phyloP scores from a whole-genome alignment of 148 eudicot genomes.

The Cornus suecica region DNA sequence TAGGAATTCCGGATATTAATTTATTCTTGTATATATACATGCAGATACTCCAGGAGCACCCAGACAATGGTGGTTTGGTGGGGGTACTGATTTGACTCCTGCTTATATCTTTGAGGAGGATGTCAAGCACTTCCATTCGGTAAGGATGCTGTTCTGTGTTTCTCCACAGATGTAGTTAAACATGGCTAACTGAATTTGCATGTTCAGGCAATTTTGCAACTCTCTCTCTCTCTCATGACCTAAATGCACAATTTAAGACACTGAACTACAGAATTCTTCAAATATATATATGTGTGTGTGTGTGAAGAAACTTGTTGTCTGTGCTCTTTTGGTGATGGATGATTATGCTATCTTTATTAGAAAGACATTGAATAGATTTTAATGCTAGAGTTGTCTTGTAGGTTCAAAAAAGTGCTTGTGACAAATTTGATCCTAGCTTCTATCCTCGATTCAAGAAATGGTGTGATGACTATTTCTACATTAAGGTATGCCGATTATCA shows the following conservation, averaged over 20 bases:
- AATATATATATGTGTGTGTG: no score
- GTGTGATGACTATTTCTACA: slow-evolving; percentile 97
- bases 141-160: slow-evolving; percentile 23
- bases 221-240: background rate
- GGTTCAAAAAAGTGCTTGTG: slow-evolving; percentile 94
- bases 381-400: slow-evolving; percentile 25
- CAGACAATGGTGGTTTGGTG: slow-evolving; percentile 99
- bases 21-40: slow-evolving; percentile 7
- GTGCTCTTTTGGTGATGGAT: slow-evolving; percentile 5
- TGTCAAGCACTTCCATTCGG: slow-evolving; percentile 94
- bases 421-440: slow-evolving; percentile 83
- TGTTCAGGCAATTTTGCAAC: background rate
- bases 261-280: background rate
- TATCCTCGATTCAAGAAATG: slow-evolving; percentile 98
- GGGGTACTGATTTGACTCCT: slow-evolving; percentile 96
- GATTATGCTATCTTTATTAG: background rate
- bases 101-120: slow-evolving; percentile 97
- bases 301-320: background rate
- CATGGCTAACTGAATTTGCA: background rate
- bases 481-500: slow-evolving; percentile 55
- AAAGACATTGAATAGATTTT: background rate
- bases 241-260: background rate
- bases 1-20: background rate
- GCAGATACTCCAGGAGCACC: slow-evolving; percentile 97
- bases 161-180: background rate